Percentiles rank a stretch among this genome's conserved stretches.
phyloP scores from a whole-genome alignment of 306 rosid genomes.

The Nissolia schottii region DNA sequence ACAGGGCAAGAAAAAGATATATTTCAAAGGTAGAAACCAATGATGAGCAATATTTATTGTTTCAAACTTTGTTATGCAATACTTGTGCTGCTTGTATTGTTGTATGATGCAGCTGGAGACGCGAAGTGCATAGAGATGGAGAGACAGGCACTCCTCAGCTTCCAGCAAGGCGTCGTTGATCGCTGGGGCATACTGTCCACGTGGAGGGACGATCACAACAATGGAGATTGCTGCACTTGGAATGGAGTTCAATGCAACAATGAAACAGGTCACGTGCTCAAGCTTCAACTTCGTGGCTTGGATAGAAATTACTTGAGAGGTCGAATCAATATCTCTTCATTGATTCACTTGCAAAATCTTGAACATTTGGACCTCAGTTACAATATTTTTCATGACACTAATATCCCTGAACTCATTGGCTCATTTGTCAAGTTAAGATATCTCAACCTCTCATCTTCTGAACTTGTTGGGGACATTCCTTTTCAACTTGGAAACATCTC shows the following conservation, averaged over 20 bases:
- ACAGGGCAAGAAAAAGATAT: too few species aligned
- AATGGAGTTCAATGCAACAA: not conserved
- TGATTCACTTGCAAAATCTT: not conserved
- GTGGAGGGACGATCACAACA: not conserved
- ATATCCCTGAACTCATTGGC: not conserved
- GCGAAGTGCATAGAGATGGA: not conserved
- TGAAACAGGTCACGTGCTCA: not conserved
- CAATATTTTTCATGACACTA: rapidly evolving
- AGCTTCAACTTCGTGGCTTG: not conserved
- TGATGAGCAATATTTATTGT: too few species aligned
- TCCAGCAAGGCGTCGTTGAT: not conserved
- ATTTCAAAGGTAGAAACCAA: too few species aligned
- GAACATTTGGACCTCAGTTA: constrained; percentile 2
- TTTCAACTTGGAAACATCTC: not conserved
- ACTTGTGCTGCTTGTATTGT: too few species aligned
- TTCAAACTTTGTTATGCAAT: too few species aligned
- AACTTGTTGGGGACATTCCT: not conserved
- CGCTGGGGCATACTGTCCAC: not conserved
- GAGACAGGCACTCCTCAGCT: not conserved
- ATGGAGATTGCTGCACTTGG: not conserved
- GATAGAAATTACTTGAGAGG: not conserved
- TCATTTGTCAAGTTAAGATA: not conserved
- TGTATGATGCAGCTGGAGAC: too few species aligned
- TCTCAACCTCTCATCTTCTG: not conserved
- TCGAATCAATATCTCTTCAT: not conserved